These are phyloP conservation scores for Ogataea henricii DNA, from an alignment of 805 yeast genomes.

Conservation along the genomic window DNA sequence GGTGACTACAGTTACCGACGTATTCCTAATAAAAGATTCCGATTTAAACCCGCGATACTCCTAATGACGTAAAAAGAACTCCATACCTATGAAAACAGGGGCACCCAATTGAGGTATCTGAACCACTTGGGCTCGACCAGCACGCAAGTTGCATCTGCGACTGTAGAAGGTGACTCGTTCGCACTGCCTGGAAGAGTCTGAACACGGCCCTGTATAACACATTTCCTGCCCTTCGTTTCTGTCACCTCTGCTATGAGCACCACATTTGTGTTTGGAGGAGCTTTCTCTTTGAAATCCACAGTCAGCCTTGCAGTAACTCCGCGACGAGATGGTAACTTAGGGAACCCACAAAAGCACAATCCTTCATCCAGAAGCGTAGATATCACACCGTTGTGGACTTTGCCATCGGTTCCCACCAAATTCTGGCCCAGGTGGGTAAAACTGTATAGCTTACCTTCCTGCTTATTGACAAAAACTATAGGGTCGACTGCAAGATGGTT, in stretches of 20 bases:
- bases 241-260: conserved; percentile 67
- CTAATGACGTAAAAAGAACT: not conserved
- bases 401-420: conserved; percentile 67
- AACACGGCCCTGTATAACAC: conserved; percentile 68
- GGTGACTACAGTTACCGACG: too few species aligned
- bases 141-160: conserved; percentile 66
- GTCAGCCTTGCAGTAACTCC: conserved; percentile 87
- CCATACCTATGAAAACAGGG: conserved; percentile 32
- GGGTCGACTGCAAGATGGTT: conserved; percentile 77
- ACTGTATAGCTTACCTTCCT: conserved; percentile 55
- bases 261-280: conserved; percentile 63
- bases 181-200: conserved; percentile 46
- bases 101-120: conserved; percentile 62
- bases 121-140: conserved; percentile 91
- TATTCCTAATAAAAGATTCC: too few species aligned
- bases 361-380: conserved; percentile 84
- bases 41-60: too few species aligned
- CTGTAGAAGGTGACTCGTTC: conserved; percentile 12
- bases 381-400: conserved; percentile 79
- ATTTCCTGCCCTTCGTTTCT: conserved; percentile 77
- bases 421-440: conserved; percentile 72
- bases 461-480: conserved; percentile 54
- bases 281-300: conserved; percentile 62
- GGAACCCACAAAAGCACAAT: conserved; percentile 83
- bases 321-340: conserved; percentile 70